Conservation (phyloP, 2,329 filamentous ascomycete species). For the Clarireedia paspali region DNA sequence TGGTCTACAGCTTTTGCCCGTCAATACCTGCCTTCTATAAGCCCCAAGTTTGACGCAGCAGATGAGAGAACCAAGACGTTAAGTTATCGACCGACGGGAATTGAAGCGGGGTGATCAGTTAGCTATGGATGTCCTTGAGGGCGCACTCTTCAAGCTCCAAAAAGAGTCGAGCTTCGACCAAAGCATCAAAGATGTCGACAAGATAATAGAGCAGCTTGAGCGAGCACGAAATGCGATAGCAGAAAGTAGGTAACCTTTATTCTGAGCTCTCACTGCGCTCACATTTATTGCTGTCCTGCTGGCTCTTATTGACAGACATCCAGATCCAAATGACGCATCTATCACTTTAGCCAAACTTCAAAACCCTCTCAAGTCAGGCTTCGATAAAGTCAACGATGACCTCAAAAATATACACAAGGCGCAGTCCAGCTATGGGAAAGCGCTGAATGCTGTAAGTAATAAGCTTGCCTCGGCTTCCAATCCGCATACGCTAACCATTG, state of each 20-base stretch:
- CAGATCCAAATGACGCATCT: constrained; percentile 62
- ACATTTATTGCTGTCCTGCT: not conserved
- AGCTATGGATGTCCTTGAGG: constrained; percentile 28
- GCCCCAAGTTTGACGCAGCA: not conserved
- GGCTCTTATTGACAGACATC: not conserved
- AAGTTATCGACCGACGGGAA: not conserved
- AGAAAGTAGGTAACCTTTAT: constrained; percentile 43
- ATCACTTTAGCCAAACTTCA: constrained; percentile 77
- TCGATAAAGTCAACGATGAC: constrained; percentile 73
- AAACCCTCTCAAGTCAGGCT: constrained; percentile 71
- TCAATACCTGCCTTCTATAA: no score
- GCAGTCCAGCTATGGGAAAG: constrained; percentile 76
- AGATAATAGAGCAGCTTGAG: constrained; percentile 69
- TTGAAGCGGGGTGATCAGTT: constrained; percentile 15
- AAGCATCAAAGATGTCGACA: constrained; percentile 66
- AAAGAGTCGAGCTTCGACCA: constrained; percentile 26
- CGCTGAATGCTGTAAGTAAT: constrained; percentile 64
- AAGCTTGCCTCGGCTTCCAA: not conserved
- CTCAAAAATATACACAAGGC: constrained; percentile 77
- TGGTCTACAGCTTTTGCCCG: not conserved
- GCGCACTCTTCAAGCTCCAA: constrained; percentile 27
- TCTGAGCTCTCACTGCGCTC: no score
- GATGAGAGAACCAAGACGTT: not conserved
- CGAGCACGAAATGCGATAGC: constrained; percentile 67
- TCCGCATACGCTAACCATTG: constrained; percentile 7